A percentile compares a stretch with the other conserved stretches of the same genome.
Evolutionary conservation across 2,329 filamentous ascomycete species (phyloP).

Genomic region (Penicillium nordicum): DNA sequence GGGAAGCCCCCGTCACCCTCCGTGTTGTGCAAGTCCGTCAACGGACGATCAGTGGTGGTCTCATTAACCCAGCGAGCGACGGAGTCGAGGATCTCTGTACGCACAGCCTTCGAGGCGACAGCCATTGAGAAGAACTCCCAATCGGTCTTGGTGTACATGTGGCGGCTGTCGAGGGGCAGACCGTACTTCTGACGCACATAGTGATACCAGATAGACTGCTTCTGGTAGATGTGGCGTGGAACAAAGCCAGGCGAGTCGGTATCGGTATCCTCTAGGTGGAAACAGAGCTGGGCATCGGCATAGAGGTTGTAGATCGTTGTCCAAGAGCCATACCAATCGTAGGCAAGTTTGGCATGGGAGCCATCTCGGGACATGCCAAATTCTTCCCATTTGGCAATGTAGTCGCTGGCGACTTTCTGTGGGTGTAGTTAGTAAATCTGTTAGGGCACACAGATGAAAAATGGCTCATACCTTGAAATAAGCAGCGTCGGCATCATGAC

Average conservation of each 20-base stretch:
- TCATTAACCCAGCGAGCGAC: constrained; percentile 82
- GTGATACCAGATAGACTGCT: constrained; percentile 77
- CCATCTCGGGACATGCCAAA: constrained; percentile 67
- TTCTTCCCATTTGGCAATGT: constrained; percentile 69
- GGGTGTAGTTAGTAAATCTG: constrained; percentile 4
- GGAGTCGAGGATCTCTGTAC: constrained; percentile 67
- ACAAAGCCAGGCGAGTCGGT: constrained; percentile 57
- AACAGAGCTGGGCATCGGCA: constrained; percentile 75
- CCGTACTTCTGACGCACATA: constrained; percentile 77
- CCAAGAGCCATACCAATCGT: constrained; percentile 77
- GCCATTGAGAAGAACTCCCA: constrained; percentile 89
- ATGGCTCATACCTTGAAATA: constrained; percentile 51
- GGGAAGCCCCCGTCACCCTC: constrained; percentile 74
- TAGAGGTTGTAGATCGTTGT: constrained; percentile 84
- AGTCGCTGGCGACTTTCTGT: constrained; percentile 59
- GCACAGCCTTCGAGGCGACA: constrained; percentile 65
- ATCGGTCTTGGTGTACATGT: constrained; percentile 83
- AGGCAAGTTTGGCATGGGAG: constrained; percentile 72
- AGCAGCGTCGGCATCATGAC: constrained; percentile 53
- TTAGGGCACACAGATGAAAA: neutral
- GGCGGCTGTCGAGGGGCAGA: constrained; percentile 74
- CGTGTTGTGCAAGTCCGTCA: constrained; percentile 80
- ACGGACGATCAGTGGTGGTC: constrained; percentile 69
- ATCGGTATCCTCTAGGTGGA: constrained; percentile 59
- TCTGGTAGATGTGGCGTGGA: constrained; percentile 70